Conservation (phyloP, 345 rosid genomes). For the Citropsis articulata region DNA sequence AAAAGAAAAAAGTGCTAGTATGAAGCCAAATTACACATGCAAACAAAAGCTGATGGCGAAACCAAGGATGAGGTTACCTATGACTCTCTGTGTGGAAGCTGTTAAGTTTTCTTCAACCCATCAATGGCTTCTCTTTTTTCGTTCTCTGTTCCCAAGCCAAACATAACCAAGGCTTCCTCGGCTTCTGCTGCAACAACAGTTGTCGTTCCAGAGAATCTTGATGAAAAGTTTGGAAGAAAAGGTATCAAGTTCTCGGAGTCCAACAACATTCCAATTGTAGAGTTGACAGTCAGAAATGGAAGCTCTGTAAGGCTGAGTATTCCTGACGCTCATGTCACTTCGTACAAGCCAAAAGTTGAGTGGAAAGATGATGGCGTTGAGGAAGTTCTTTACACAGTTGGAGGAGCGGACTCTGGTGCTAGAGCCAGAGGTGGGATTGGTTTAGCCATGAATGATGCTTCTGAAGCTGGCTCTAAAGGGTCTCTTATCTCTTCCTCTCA, state of each 20-base stretch:
- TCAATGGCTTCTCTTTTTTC: slow-evolving; percentile 72
- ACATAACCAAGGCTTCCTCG: slow-evolving; percentile 33
- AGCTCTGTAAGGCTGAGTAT: slow-evolving; percentile 60
- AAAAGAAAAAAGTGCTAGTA: background rate
- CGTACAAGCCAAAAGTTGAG: slow-evolving; percentile 76
- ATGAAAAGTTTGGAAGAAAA: slow-evolving; percentile 61
- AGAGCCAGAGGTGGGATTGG: slow-evolving; percentile 69
- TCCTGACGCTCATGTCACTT: slow-evolving; percentile 73
- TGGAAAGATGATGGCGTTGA: slow-evolving; percentile 86
- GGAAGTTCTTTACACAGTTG: slow-evolving; percentile 70
- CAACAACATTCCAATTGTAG: slow-evolving; percentile 49
- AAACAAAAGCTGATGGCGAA: slow-evolving; percentile 18
- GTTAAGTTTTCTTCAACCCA: slow-evolving; percentile 11
- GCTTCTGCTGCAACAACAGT: slow-evolving; percentile 19
- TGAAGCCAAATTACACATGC: slow-evolving; percentile 25
- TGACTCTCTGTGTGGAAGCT: slow-evolving; percentile 26
- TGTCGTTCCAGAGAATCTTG: slow-evolving; percentile 45
- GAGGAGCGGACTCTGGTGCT: slow-evolving; percentile 22
- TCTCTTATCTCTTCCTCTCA: slow-evolving; percentile 42
- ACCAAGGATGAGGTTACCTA: slow-evolving; percentile 37
- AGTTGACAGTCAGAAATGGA: slow-evolving; percentile 76
- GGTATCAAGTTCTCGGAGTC: slow-evolving; percentile 75
- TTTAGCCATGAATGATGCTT: slow-evolving; percentile 53
- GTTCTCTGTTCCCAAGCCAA: slow-evolving; percentile 52
- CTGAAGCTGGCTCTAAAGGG: slow-evolving; percentile 47